Evolutionary conservation across 2,329 filamentous ascomycete species (phyloP), one percentile per base, ranked within the genome.

Genomic region (Fusarium napiforme): DNA sequence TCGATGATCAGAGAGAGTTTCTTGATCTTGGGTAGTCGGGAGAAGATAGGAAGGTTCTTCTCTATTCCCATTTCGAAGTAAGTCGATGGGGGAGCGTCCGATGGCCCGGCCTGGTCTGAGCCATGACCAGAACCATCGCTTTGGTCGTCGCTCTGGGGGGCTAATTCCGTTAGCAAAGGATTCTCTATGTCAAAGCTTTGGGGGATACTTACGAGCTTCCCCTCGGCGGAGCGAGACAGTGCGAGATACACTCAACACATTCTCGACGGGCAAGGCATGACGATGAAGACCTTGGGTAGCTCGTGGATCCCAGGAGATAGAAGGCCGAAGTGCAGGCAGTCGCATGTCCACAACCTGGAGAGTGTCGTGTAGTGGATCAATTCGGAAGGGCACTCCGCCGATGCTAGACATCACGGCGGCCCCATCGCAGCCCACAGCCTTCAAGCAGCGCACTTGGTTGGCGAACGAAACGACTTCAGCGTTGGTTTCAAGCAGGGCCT

Each of bases 121-220:
- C 15, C 45, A 4, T 16, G 14, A 1, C 45, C 4, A 9, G 19
- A 8, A 6, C 45, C 7, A 30, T 47, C 4, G 9, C 19, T 11
- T 0, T 16, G 9, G 19, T 30, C 5, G 2, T 7, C 21, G 12
- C 1, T 18, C 0, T 8, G 6, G 0, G 6, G 18, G 9, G 30
- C 49, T 23, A 26, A 19, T 11, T 26, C 12, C 11, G 32, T 52
- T 10, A 52, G 32, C 32, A 52, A 23, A 49, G 4, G 7, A 18
- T 3, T 11, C 6, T 3, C 9, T 19, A 4, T 19, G 3, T 36
- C 11, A 26, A 52, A 26, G 10, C 3, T 15, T 26, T 10, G 2
- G 16, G 16, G n/a, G 0, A 15, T 32, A 36, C 32, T 21, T 36
- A 52, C 49, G 30, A 21, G 30, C 12, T 26, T 36, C 4, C 0